These are phyloP conservation scores for Ganoderma lucidum DNA, from an alignment of 1,284 basidiomycete species.

Conservation along the genomic window DNA sequence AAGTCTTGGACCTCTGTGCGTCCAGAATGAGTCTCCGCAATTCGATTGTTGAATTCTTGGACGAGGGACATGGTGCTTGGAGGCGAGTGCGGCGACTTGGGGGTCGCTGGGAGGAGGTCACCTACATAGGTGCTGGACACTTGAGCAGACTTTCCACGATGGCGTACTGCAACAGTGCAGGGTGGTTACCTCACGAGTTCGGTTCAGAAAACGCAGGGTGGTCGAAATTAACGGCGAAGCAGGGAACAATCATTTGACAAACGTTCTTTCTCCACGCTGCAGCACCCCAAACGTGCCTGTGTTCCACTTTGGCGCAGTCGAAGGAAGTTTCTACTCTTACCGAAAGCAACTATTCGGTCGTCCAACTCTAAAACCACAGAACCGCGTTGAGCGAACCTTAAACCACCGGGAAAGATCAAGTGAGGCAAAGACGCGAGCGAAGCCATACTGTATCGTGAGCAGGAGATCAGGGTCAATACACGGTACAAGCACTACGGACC, in stretches of 20 bases:
- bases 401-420: background rate
- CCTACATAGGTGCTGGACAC: background rate
- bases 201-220: background rate
- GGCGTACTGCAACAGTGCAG: background rate
- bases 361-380: conserved; percentile 2
- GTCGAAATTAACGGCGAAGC: background rate
- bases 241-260: background rate
- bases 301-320: background rate
- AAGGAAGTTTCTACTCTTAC: background rate
- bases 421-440: background rate
- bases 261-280: background rate
- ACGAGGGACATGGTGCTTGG: conserved; percentile 13
- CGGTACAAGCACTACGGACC: background rate
- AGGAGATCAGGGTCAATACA: background rate
- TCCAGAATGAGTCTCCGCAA: conserved; percentile 19
- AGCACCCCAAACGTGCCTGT: background rate
- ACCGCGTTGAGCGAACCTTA: background rate
- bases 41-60: conserved; percentile 13
- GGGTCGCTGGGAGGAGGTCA: background rate
- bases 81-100: background rate
- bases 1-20: conserved; percentile 19
- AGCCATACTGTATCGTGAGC: background rate
- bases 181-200: background rate
- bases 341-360: background rate
- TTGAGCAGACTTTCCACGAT: background rate